Evolutionary conservation across 805 yeast genomes (phyloP), one percentile per base, ranked within the genome.

Genomic region (Kuraishia ogatae): DNA sequence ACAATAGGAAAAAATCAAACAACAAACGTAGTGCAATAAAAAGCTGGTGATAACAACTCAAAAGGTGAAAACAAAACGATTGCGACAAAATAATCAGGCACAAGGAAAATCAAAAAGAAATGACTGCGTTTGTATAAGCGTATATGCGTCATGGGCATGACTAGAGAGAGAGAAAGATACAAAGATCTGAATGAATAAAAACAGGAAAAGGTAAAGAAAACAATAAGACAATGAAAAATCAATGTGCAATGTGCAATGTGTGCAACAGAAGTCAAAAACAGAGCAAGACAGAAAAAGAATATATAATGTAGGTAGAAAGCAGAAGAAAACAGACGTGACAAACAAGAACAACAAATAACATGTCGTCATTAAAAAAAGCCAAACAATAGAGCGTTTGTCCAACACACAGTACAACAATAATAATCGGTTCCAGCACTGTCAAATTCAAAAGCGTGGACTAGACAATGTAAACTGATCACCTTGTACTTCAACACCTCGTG

Each of bases 291-390:
- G 23, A 10, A 35, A 51, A 10, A 19, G 8, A 39, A 28, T 21
- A 21, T 17, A n/a, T 5, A 4, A 15, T 47, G 49, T 4, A 47
- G 48, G 21, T 11, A 20, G 48, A 43, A 43, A 43, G 11, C 11
- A 43, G 21, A 6, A 13, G 7, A 11, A 43, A 43, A 43, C 5
- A 43, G 11, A 43, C 48, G 7, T 5, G 48, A 13, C 21, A 43
- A 47, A 22, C 49, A 47, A n/a, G 24, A 7, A 4, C 10, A 47
- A 47, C 13, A 47, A 21, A 47, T 21, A 47, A 47, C 49, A 47
- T 20, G 43, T 29, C 35, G 56, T 29, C 78, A 55, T 73, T 74
- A 59, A 66, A 69, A 19, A 72, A 75, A 57, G 72, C 67, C 5
- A 26, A 10, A 80, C 62, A 53, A 70, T 74, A 17, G 83, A 71